These are phyloP conservation scores for Calycina herbarum DNA, from an alignment of 2,329 filamentous ascomycete genomes.

Conservation along the genomic window DNA sequence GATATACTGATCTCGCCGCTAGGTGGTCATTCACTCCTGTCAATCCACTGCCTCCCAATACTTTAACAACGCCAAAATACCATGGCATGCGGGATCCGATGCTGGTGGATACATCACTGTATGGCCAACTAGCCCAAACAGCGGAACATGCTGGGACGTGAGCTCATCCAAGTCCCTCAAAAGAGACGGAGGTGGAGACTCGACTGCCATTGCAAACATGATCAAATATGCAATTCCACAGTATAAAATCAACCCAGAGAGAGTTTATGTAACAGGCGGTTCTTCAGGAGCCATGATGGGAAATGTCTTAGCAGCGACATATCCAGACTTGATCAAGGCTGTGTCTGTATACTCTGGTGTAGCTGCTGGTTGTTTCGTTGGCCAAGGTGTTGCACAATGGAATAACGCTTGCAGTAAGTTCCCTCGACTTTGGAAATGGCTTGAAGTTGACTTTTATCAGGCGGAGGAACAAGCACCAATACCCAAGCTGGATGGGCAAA, in stretches of 20 bases:
- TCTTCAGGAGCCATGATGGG: conserved; percentile 52
- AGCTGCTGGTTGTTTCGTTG: conserved; percentile 45
- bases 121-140: conserved; percentile 54
- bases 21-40: conserved; percentile 27
- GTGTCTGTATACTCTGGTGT: conserved; percentile 46
- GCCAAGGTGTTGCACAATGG: conserved; percentile 49
- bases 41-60: conserved; percentile 43
- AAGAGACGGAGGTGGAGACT: conserved; percentile 57
- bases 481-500: conserved; percentile 50
- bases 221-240: conserved; percentile 51
- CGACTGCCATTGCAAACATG: conserved; percentile 58
- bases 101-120: conserved; percentile 58
- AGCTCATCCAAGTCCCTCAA: conserved; percentile 47
- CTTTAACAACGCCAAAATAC: conserved; percentile 33
- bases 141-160: conserved; percentile 60
- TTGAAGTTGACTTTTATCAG: not conserved
- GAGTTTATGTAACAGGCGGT: conserved; percentile 54
- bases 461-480: conserved; percentile 19
- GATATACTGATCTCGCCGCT: not conserved
- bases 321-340: conserved; percentile 47
- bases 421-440: not conserved
- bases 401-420: conserved; percentile 50
- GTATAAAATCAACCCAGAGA: conserved; percentile 50
- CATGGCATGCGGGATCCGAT: conserved; percentile 54
- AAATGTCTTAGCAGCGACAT: conserved; percentile 46